phyloP scores from a whole-genome alignment of 2,329 filamentous ascomycete species.

The Triangularia setosa region DNA sequence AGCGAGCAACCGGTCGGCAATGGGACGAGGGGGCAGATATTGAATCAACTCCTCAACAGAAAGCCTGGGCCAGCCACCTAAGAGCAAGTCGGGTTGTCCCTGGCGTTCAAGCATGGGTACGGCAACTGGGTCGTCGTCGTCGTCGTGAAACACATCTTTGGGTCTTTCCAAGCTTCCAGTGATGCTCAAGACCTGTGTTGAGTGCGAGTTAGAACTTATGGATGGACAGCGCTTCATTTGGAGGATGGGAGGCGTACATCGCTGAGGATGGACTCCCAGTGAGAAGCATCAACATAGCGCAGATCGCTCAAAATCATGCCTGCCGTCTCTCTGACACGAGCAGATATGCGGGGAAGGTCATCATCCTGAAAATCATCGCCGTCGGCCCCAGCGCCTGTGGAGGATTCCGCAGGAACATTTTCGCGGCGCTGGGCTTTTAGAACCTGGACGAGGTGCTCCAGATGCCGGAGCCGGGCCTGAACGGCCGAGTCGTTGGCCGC shows the following conservation, averaged over 20 bases:
- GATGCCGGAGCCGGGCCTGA: slow-evolving; percentile 27
- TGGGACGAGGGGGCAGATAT: slow-evolving; percentile 25
- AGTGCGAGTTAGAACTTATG: not conserved
- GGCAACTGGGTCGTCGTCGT: slow-evolving; percentile 6
- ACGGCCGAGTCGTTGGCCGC: slow-evolving; percentile 15
- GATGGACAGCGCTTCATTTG: too few species aligned
- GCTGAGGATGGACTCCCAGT: slow-evolving; percentile 33
- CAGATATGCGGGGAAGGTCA: slow-evolving; percentile 1
- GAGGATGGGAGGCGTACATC: slow-evolving; percentile 25
- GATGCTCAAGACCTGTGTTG: slow-evolving; percentile 22
- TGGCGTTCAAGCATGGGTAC: not conserved
- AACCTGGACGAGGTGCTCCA: slow-evolving; percentile 28
- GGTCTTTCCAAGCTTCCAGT: slow-evolving; percentile 24
- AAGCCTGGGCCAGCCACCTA: slow-evolving; percentile 25
- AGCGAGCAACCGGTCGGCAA: slow-evolving; percentile 28
- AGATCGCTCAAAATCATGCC: slow-evolving; percentile 24
- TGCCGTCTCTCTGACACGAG: slow-evolving; percentile 13
- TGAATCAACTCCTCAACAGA: slow-evolving; percentile 19
- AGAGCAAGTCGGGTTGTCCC: slow-evolving; percentile 25
- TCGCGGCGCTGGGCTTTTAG: slow-evolving; percentile 23
- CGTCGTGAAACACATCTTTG: slow-evolving; percentile 22
- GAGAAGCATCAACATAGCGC: slow-evolving; percentile 30
- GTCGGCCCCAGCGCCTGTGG: not conserved
- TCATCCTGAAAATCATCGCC: slow-evolving; percentile 6
- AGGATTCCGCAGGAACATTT: not conserved